Conservation (phyloP, 805 yeast genomes). For the Cyberlindnera mycetangii region DNA sequence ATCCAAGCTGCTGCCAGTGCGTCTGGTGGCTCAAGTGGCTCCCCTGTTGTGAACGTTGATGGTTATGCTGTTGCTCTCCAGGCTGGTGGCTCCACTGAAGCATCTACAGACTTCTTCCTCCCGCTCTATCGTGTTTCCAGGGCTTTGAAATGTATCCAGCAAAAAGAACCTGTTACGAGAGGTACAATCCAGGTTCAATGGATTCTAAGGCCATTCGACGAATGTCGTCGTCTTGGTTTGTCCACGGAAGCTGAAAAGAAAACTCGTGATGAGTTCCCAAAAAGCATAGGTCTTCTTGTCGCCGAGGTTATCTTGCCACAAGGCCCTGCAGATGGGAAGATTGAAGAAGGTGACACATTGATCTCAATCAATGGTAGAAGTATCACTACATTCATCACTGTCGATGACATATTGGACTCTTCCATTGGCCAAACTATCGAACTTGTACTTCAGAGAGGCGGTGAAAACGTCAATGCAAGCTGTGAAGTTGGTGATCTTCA, state of each 20-base stretch:
- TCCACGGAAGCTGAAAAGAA: slow-evolving; percentile 67
- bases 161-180: slow-evolving; percentile 59
- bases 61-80: slow-evolving; percentile 89
- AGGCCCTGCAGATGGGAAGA: slow-evolving; percentile 74
- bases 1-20: slow-evolving; percentile 96
- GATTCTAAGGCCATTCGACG: slow-evolving; percentile 83
- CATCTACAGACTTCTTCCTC: slow-evolving; percentile 89
- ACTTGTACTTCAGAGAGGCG: slow-evolving; percentile 71
- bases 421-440: slow-evolving; percentile 58
- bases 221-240: slow-evolving; percentile 83
- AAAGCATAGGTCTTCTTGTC: slow-evolving; percentile 74
- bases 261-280: slow-evolving; percentile 70
- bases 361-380: slow-evolving; percentile 65
- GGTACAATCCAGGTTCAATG: slow-evolving; percentile 94
- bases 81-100: slow-evolving; percentile 91
- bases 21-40: slow-evolving; percentile 93
- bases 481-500: slow-evolving; percentile 75
- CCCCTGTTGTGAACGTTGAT: slow-evolving; percentile 89
- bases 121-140: slow-evolving; percentile 83
- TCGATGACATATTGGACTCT: slow-evolving; percentile 80
- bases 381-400: slow-evolving; percentile 68
- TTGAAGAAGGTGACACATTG: slow-evolving; percentile 84
- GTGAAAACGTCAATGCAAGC: slow-evolving; percentile 47
- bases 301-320: slow-evolving; percentile 79
- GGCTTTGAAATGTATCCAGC: slow-evolving; percentile 74